These are phyloP conservation scores for Diatrype stigma DNA, from an alignment of 2,329 filamentous ascomycete species.

Conservation along the genomic window DNA sequence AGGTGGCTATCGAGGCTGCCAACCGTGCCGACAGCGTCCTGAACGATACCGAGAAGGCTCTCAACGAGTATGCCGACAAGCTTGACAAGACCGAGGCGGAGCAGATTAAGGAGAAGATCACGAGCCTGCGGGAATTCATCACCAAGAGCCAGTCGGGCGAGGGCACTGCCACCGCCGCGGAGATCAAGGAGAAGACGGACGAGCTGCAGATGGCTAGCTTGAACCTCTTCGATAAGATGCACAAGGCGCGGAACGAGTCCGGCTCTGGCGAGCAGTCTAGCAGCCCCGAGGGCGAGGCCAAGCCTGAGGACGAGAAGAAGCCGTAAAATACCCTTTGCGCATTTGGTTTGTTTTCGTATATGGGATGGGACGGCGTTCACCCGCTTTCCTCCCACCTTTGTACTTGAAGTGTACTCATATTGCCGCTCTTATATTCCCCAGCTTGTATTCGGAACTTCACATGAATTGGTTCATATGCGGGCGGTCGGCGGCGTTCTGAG, in stretches of 20 bases:
- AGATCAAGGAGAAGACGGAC: conserved; percentile 98
- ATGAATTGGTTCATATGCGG: conserved; percentile 33
- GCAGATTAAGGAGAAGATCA: conserved; percentile 90
- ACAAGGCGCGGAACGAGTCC: conserved; percentile 81
- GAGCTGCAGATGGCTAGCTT: conserved; percentile 94
- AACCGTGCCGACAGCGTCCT: conserved; percentile 95
- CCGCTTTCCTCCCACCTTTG: conserved; percentile 34
- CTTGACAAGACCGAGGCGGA: conserved; percentile 96
- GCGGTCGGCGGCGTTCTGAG: conserved; percentile 30
- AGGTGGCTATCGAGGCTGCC: conserved; percentile 88
- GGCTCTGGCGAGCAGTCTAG: conserved; percentile 57
- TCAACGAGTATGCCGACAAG: conserved; percentile 94
- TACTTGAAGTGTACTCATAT: conserved; percentile 50
- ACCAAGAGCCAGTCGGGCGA: conserved; percentile 94
- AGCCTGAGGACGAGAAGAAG: conserved; percentile 63
- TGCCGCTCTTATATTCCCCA: conserved; percentile 28
- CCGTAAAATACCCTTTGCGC: conserved; percentile 40
- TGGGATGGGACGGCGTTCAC: conserved; percentile 28
- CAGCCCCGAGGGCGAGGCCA: conserved; percentile 40
- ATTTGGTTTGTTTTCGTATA: conserved; percentile 16
- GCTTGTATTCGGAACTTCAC: conserved; percentile 24
- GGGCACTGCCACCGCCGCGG: conserved; percentile 75
- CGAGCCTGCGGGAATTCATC: conserved; percentile 79
- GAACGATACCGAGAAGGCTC: conserved; percentile 96
- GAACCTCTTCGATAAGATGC: conserved; percentile 99